phyloP scores from a whole-genome alignment of 192 early-diverging fungal genomes.

The Ambispora gerdemannii region DNA sequence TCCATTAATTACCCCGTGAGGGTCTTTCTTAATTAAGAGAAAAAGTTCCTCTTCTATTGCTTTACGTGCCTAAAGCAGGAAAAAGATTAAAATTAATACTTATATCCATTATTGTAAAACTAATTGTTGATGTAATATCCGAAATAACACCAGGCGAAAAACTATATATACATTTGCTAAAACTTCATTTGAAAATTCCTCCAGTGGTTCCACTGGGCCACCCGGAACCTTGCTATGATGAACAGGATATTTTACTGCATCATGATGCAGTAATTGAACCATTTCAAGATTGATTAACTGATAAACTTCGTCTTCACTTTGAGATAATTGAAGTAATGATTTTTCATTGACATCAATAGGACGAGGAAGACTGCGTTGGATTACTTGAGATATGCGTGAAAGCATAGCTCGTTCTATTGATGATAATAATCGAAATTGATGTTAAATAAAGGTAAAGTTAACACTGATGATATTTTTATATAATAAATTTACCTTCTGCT shows the following conservation, averaged over 20 bases:
- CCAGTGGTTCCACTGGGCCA: conserved; percentile 36
- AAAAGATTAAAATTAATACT: too few relatives aligned
- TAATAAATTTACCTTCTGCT: conserved; percentile 42
- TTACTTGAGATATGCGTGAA: conserved; percentile 64
- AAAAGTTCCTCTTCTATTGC: conserved; percentile 38
- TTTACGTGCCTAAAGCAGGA: conserved; percentile 43
- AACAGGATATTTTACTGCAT: conserved; percentile 69
- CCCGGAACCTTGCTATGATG: conserved; percentile 56
- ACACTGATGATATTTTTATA: neutral
- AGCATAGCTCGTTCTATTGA: conserved; percentile 46
- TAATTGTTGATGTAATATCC: too few relatives aligned
- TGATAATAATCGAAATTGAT: neutral
- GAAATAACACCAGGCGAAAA: too few relatives aligned
- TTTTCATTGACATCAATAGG: conserved; percentile 46
- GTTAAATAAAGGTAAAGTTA: neutral
- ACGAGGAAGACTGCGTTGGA: conserved; percentile 75
- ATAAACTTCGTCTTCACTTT: conserved; percentile 43
- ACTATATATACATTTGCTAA: conserved; percentile 36
- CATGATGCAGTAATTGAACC: conserved; percentile 63
- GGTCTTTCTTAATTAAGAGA: conserved; percentile 37
- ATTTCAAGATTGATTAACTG: conserved; percentile 70
- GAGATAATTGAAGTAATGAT: conserved; percentile 27
- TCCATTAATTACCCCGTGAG: neutral
- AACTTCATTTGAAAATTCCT: conserved; percentile 57
- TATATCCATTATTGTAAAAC: too few relatives aligned